phyloP scores from a whole-genome alignment of 1,284 basidiomycete species.

The Neolentinus lepideus region DNA sequence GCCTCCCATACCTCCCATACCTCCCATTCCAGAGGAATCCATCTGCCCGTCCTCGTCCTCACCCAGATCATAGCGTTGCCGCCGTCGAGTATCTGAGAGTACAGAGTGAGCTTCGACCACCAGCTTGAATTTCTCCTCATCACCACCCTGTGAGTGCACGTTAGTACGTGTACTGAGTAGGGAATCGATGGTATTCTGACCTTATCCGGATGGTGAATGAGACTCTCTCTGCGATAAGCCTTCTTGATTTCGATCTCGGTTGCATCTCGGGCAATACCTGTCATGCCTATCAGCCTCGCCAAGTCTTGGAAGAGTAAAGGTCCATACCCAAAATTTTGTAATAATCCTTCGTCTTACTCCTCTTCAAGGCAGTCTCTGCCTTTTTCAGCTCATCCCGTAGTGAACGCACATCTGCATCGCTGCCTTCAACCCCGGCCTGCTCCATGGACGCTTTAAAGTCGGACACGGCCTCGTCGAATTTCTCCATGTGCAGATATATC shows the following conservation, averaged over 20 bases:
- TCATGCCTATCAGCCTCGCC: not conserved
- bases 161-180: slow-evolving; percentile 7
- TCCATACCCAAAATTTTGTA: slow-evolving; percentile 59
- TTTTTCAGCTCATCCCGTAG: slow-evolving; percentile 66
- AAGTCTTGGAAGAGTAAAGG: not conserved
- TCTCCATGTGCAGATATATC: slow-evolving; percentile 67
- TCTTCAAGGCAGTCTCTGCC: slow-evolving; percentile 71
- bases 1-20: slow-evolving; percentile 29
- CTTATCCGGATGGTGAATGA: slow-evolving; percentile 84
- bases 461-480: slow-evolving; percentile 63
- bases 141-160: slow-evolving; percentile 46
- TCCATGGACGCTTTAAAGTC: slow-evolving; percentile 79
- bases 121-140: slow-evolving; percentile 84
- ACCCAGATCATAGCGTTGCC: slow-evolving; percentile 69
- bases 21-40: slow-evolving; percentile 28
- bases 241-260: slow-evolving; percentile 73
- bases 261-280: slow-evolving; percentile 48
- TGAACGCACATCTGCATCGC: slow-evolving; percentile 53
- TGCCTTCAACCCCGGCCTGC: slow-evolving; percentile 53
- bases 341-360: slow-evolving; percentile 82
- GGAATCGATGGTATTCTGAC: slow-evolving; percentile 25
- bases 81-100: slow-evolving; percentile 61
- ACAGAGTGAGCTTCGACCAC: slow-evolving; percentile 73
- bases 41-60: slow-evolving; percentile 64
- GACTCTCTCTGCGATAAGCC: slow-evolving; percentile 66